A percentile compares a stretch with the other conserved stretches of the same genome.
These are phyloP conservation scores for Metschnikowia gruessii DNA, from an alignment of 805 yeast genomes.

Conservation along the genomic window DNA sequence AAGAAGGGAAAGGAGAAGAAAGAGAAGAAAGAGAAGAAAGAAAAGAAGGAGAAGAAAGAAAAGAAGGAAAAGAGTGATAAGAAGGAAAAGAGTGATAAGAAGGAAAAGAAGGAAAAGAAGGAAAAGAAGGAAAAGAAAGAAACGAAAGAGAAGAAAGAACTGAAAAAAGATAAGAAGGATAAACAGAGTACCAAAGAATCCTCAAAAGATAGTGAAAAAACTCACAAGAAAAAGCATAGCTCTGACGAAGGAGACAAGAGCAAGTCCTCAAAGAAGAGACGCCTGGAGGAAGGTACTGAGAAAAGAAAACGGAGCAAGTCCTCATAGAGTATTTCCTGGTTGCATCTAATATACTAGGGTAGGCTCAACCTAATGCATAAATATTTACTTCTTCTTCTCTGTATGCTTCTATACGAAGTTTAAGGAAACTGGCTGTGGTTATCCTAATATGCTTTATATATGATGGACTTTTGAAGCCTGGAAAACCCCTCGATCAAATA, in stretches of 20 bases:
- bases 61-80: conserved; percentile 31
- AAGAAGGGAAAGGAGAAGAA: conserved; percentile 19
- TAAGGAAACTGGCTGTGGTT: too few relatives aligned
- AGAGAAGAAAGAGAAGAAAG: conserved; percentile 26
- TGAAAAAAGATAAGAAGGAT: too few relatives aligned
- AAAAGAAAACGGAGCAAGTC: background rate
- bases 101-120: conserved; percentile 21
- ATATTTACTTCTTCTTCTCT: too few relatives aligned
- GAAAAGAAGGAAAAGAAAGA: conserved; percentile 23
- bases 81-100: conserved; percentile 27
- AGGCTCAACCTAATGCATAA: too few relatives aligned
- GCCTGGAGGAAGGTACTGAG: conserved; percentile 19
- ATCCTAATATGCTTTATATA: too few relatives aligned
- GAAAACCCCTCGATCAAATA: too few relatives aligned
- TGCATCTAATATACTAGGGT: too few relatives aligned
- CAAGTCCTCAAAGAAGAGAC: conserved; percentile 16
- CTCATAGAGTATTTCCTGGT: too few relatives aligned
- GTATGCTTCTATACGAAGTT: too few relatives aligned
- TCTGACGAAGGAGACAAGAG: background rate
- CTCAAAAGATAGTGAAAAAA: too few relatives aligned
- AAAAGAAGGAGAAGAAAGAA: conserved; percentile 28
- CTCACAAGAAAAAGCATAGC: background rate
- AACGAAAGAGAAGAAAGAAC: conserved; percentile 22
- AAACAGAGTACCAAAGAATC: too few relatives aligned
- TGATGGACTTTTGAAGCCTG: too few relatives aligned